phyloP scores from a whole-genome alignment of 768 basidiomycete genomes.

The Boletus subcaerulescens region DNA sequence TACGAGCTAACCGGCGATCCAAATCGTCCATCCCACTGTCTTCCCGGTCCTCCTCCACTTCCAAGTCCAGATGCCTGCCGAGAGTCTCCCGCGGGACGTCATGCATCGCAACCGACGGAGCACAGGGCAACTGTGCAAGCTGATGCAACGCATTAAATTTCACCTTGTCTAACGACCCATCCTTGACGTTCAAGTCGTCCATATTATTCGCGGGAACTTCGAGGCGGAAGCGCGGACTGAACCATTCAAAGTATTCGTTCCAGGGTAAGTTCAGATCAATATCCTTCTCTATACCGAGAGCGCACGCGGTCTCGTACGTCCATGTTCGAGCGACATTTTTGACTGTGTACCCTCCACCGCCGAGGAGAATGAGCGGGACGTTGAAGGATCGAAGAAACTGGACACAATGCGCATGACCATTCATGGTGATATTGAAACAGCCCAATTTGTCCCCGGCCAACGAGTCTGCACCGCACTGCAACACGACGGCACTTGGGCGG shows the following conservation, averaged over 20 bases:
- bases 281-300: slow-evolving; percentile 78
- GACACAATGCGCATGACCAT: slow-evolving; percentile 91
- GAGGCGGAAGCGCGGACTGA: slow-evolving; percentile 90
- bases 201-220: slow-evolving; percentile 92
- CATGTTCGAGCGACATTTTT: slow-evolving; percentile 94
- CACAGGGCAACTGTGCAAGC: slow-evolving; percentile 58
- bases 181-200: slow-evolving; percentile 86
- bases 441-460: slow-evolving; percentile 94
- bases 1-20: slow-evolving; percentile 71
- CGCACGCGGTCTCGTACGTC: slow-evolving; percentile 96
- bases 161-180: slow-evolving; percentile 76
- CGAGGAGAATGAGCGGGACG: slow-evolving; percentile 86
- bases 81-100: slow-evolving; percentile 74
- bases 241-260: slow-evolving; percentile 96
- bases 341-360: slow-evolving; percentile 96
- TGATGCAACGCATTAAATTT: slow-evolving; percentile 61
- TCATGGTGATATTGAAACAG: slow-evolving; percentile 94
- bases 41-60: slow-evolving; percentile 41
- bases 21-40: slow-evolving; percentile 50
- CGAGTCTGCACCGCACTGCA: slow-evolving; percentile 97
- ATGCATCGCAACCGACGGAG: slow-evolving; percentile 86
- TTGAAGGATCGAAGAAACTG: slow-evolving; percentile 79
- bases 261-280: slow-evolving; percentile 79
- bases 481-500: slow-evolving; percentile 80
- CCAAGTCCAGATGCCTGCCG: slow-evolving; percentile 58